Conservation (phyloP, 805 yeast genomes). For the Metschnikowia noctiluminum region DNA sequence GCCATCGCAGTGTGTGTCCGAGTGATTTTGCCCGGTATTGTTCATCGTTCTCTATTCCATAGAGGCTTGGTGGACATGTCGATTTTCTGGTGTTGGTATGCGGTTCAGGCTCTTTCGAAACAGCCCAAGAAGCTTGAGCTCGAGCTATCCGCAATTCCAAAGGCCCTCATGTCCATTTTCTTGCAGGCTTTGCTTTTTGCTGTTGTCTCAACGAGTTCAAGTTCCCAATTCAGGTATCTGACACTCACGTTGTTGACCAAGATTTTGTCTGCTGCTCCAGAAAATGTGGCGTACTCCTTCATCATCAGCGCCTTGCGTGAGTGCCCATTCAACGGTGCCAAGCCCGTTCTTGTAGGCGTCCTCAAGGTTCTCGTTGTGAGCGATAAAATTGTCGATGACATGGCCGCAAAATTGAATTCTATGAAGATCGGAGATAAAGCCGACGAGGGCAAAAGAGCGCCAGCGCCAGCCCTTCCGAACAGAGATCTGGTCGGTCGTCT, state of each 20-base stretch:
- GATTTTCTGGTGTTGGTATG: slow-evolving; percentile 39
- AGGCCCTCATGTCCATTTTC: slow-evolving; percentile 26
- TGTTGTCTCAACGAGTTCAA: slow-evolving; percentile 5
- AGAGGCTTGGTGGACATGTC: slow-evolving; percentile 26
- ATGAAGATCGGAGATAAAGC: slow-evolving; percentile 22
- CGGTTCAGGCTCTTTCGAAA: slow-evolving; percentile 22
- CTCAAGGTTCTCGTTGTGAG: slow-evolving; percentile 59
- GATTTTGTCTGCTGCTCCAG: slow-evolving; percentile 56
- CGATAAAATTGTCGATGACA: slow-evolving; percentile 14
- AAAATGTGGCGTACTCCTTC: slow-evolving; percentile 55
- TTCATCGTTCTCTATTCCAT: slow-evolving; percentile 22
- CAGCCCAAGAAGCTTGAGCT: slow-evolving; percentile 21
- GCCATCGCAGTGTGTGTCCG: slow-evolving; percentile 25
- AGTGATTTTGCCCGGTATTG: slow-evolving; percentile 34
- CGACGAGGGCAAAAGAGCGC: slow-evolving; percentile 7
- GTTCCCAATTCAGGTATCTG: slow-evolving; percentile 35
- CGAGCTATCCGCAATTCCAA: slow-evolving; percentile 32
- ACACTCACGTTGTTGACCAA: slow-evolving; percentile 62
- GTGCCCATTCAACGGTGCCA: slow-evolving; percentile 63
- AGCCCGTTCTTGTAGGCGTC: slow-evolving; percentile 59
- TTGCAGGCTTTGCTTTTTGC: slow-evolving; percentile 29
- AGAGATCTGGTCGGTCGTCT: slow-evolving; percentile 21
- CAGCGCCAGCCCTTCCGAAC: slow-evolving; percentile 22
- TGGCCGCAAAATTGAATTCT: slow-evolving; percentile 12
- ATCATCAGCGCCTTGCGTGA: slow-evolving; percentile 58